These are phyloP conservation scores for Apiospora aurea DNA, from an alignment of 2,329 filamentous ascomycete species.

Conservation along the genomic window DNA sequence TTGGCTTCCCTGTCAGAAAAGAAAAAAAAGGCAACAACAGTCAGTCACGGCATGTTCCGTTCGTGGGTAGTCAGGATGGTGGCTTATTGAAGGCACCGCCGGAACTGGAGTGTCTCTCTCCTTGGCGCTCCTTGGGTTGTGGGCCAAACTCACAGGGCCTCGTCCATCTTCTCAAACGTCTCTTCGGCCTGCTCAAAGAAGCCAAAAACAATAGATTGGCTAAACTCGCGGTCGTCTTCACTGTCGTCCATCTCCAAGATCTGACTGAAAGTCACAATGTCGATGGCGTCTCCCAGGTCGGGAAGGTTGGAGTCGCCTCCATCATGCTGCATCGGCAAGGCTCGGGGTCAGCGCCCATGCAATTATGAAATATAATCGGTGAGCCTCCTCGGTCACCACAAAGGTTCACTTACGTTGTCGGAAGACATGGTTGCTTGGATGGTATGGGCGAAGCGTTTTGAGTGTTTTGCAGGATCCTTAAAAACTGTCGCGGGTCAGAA, in stretches of 20 bases:
- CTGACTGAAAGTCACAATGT: slow-evolving; percentile 84
- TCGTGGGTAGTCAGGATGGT: not conserved
- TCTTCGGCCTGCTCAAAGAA: slow-evolving; percentile 92
- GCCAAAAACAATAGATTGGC: slow-evolving; percentile 83
- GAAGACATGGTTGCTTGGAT: slow-evolving; percentile 22
- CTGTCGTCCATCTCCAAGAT: slow-evolving; percentile 99
- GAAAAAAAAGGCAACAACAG: slow-evolving; percentile 27
- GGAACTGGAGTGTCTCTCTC: slow-evolving; percentile 6
- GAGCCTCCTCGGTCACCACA: not conserved
- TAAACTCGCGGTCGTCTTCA: slow-evolving; percentile 85
- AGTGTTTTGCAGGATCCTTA: slow-evolving; percentile 10
- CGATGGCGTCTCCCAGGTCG: slow-evolving; percentile 79
- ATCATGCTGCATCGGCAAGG: slow-evolving; percentile 50
- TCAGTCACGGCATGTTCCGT: slow-evolving; percentile 20
- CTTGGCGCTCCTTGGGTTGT: slow-evolving; percentile 7
- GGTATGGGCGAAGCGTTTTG: slow-evolving; percentile 2
- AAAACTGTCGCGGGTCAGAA: slow-evolving; percentile 12
- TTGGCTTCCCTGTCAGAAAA: slow-evolving; percentile 61
- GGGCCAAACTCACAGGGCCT: slow-evolving; percentile 71
- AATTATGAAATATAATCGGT: not conserved
- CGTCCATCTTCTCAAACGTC: slow-evolving; percentile 87
- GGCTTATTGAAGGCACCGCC: slow-evolving; percentile 17
- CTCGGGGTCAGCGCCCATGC: slow-evolving; percentile 19
- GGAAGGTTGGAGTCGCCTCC: slow-evolving; percentile 58
- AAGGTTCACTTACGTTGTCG: slow-evolving; percentile 24